Evolutionary conservation across 306 rosid genomes (phyloP).

Genomic region (Trifolium pratense): DNA sequence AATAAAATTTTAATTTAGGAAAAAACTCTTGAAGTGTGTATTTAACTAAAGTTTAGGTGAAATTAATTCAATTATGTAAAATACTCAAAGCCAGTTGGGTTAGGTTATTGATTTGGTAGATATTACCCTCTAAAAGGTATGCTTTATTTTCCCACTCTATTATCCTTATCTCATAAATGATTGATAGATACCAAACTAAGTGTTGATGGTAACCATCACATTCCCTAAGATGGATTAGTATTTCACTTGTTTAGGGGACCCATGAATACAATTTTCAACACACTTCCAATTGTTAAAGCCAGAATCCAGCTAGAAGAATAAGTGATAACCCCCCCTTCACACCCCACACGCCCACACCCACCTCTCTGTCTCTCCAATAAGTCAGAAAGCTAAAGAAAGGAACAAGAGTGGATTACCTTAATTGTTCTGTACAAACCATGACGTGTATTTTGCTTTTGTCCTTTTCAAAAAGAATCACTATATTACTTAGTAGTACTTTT

Average conservation of each 20-base stretch:
- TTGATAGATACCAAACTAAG: constrained; percentile 66
- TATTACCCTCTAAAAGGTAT: constrained; percentile 48
- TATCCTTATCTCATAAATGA: constrained; percentile 58
- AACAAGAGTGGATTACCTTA: constrained; percentile 48
- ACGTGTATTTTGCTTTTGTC: constrained; percentile 35
- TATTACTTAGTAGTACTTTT: constrained; percentile 32
- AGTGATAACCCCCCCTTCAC: constrained; percentile 13
- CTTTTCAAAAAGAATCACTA: constrained; percentile 27
- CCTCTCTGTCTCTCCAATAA: constrained; percentile 49
- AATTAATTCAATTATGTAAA: constrained; percentile 35
- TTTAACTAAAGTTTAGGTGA: constrained; percentile 37
- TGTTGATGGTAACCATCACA: constrained; percentile 54
- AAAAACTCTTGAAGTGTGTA: constrained; percentile 28
- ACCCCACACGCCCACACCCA: constrained; percentile 47
- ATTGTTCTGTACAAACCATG: constrained; percentile 50
- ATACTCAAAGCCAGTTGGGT: constrained; percentile 47
- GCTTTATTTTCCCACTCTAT: constrained; percentile 49
- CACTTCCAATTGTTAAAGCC: constrained; percentile 54
- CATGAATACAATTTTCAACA: constrained; percentile 49
- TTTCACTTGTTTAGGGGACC: constrained; percentile 60
- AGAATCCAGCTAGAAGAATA: constrained; percentile 56
- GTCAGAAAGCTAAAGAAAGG: constrained; percentile 43
- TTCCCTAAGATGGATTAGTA: constrained; percentile 46
- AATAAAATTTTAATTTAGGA: background rate
- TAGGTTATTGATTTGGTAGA: constrained; percentile 64